Percentiles rank a stretch among this genome's conserved stretches.
These are phyloP conservation scores for Colletotrichum liaoningense DNA, from an alignment of 2,329 filamentous ascomycete genomes.

Conservation along the genomic window DNA sequence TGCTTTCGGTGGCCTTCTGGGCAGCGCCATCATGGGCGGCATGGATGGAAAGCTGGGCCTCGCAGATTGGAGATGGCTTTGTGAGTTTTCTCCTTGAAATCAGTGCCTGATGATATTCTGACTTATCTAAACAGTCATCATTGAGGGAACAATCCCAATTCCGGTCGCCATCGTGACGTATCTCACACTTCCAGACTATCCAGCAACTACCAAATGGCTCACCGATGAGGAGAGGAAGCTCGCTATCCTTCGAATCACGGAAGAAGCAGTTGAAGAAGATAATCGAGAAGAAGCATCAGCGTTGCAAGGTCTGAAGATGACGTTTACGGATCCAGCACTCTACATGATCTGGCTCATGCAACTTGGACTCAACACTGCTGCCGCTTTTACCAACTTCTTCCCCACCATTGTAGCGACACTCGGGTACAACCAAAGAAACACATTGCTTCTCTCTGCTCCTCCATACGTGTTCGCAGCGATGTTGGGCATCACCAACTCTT, in stretches of 20 bases:
- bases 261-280: neutral
- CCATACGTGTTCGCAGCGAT: conserved; percentile 58
- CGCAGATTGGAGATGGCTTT: conserved; percentile 83
- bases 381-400: conserved; percentile 42
- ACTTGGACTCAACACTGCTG: conserved; percentile 13
- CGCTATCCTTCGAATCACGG: neutral
- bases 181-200: neutral
- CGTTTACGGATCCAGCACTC: conserved; percentile 8
- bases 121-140: neutral
- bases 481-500: conserved; percentile 54
- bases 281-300: neutral
- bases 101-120: too few relatives aligned
- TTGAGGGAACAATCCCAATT: neutral
- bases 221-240: neutral
- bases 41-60: conserved; percentile 41
- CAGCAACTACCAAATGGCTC: neutral
- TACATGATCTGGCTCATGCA: conserved; percentile 28
- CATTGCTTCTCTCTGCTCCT: conserved; percentile 57
- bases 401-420: conserved; percentile 46
- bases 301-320: conserved; percentile 14
- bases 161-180: neutral
- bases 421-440: conserved; percentile 47
- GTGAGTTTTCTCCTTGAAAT: neutral
- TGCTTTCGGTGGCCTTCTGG: conserved; percentile 43
- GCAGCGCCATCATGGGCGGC: conserved; percentile 39